Conservation (phyloP, 1,284 basidiomycete genomes). For the Farysia itapuensis region DNA sequence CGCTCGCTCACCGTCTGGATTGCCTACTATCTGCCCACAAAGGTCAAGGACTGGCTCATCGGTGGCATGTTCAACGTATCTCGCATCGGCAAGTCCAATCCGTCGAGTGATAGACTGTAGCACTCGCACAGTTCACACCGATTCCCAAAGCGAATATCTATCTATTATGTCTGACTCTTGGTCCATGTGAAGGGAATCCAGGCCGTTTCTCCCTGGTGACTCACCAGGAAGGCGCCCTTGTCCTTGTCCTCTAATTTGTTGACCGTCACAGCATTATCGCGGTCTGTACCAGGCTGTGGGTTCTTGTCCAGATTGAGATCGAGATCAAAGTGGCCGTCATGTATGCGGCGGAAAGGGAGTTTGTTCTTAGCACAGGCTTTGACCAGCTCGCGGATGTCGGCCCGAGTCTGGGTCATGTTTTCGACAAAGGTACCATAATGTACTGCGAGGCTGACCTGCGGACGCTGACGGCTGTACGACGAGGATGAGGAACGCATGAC, state of each 20-base stretch:
- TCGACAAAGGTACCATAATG: constrained; percentile 47
- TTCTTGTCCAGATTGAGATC: neutral
- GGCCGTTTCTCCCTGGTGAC: constrained; percentile 46
- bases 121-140: no score
- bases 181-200: constrained; percentile 27
- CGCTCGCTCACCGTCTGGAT: constrained; percentile 30
- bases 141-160: no score
- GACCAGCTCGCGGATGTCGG: constrained; percentile 34
- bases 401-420: constrained; percentile 38
- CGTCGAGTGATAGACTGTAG: no score
- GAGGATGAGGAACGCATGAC: constrained; percentile 9
- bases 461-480: neutral
- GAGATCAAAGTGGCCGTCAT: neutral
- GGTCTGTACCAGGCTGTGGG: no score
- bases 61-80: constrained; percentile 28
- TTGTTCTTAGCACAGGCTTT: constrained; percentile 23
- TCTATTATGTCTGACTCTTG: no score
- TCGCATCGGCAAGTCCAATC: constrained; percentile 13
- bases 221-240: constrained; percentile 37
- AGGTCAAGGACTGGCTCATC: constrained; percentile 33
- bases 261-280: no score
- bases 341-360: constrained; percentile 7
- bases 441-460: constrained; percentile 25
- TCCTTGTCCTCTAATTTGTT: neutral
- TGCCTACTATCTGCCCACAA: constrained; percentile 35